These are phyloP conservation scores for Schizophyllum amplum DNA, from an alignment of 1,284 basidiomycete species.

Conservation along the genomic window DNA sequence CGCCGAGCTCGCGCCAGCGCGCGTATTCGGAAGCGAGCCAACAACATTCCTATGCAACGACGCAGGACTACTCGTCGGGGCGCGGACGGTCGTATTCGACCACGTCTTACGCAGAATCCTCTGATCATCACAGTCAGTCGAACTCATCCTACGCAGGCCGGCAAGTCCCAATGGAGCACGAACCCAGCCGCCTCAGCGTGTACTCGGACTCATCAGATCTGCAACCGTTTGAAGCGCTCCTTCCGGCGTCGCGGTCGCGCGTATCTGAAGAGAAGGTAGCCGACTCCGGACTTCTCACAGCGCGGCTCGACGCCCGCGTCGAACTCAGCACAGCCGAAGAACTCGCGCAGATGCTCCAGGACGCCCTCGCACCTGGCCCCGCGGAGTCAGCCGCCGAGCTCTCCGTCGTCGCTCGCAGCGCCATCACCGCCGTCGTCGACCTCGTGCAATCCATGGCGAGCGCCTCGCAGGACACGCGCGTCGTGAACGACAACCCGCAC, in stretches of 20 bases:
- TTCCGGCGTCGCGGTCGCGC: slow-evolving; percentile 11
- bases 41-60: background rate
- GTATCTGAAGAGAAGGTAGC: slow-evolving; percentile 25
- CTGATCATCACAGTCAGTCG: background rate
- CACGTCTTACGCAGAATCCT: slow-evolving; percentile 7
- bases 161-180: no score
- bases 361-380: slow-evolving; percentile 46
- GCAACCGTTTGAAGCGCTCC: slow-evolving; percentile 42
- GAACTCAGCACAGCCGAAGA: slow-evolving; percentile 61
- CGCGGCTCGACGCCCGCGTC: slow-evolving; percentile 16
- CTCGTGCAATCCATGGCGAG: slow-evolving; percentile 35
- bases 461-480: slow-evolving; percentile 27
- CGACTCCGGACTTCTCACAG: slow-evolving; percentile 10
- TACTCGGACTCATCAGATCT: slow-evolving; percentile 74
- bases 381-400: slow-evolving; percentile 53
- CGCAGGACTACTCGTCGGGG: background rate
- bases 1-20: background rate
- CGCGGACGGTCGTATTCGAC: background rate
- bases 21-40: background rate
- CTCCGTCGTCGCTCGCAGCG: slow-evolving; percentile 44
- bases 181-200: slow-evolving; percentile 42
- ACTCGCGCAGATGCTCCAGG: slow-evolving; percentile 57
- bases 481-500: slow-evolving; percentile 36
- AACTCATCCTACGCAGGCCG: background rate
- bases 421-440: slow-evolving; percentile 59